phyloP scores from a whole-genome alignment of 106 monocot genomes.

The Ottelia alismoides region DNA sequence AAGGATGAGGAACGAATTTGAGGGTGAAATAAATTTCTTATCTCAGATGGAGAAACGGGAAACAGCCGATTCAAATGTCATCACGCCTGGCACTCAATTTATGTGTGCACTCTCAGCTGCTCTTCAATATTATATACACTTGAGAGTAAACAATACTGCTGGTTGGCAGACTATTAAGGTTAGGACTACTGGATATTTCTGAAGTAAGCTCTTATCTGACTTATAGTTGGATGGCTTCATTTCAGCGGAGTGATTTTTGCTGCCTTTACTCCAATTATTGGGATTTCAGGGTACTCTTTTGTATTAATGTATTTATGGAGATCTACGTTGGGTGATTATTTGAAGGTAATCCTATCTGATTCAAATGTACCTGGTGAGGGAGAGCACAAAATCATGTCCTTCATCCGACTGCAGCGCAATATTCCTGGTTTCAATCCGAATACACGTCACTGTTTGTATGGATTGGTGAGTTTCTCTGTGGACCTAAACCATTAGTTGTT shows the following conservation, averaged over 20 bases:
- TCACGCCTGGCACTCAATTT: constrained; percentile 89
- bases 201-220: constrained; percentile 10
- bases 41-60: constrained; percentile 29
- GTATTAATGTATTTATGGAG: constrained; percentile 58
- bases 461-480: constrained; percentile 86
- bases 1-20: constrained; percentile 60
- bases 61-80: constrained; percentile 86
- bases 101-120: constrained; percentile 79
- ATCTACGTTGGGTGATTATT: constrained; percentile 50
- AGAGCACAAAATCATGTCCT: constrained; percentile 98
- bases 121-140: constrained; percentile 83
- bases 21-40: constrained; percentile 37
- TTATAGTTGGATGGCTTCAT: constrained; percentile 13
- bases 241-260: constrained; percentile 36
- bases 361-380: constrained; percentile 98
- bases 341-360: constrained; percentile 97
- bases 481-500: too few relatives aligned
- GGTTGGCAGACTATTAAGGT: constrained; percentile 88
- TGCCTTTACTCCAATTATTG: constrained; percentile 40
- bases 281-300: constrained; percentile 64
- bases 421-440: constrained; percentile 87
- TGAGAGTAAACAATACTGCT: constrained; percentile 39
- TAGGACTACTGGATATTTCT: constrained; percentile 12
- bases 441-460: constrained; percentile 87
- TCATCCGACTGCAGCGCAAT: constrained; percentile 85